A percentile compares a stretch with the other conserved stretches of the same genome.
These are phyloP conservation scores for Ogataea nitratoaversa DNA, from an alignment of 805 yeast genomes.

Conservation along the genomic window DNA sequence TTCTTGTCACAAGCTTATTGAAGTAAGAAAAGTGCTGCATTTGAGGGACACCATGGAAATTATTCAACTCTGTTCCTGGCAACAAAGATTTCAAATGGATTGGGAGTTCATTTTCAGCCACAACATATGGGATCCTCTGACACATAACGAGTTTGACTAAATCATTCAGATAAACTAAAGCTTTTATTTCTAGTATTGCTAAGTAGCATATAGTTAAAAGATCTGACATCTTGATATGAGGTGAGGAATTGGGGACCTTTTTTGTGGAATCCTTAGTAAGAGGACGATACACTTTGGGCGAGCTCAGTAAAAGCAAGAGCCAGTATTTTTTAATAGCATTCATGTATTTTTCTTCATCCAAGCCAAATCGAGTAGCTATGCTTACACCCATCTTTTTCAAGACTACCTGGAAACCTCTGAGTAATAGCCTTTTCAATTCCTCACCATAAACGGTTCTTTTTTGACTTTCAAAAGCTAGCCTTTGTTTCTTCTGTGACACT, in stretches of 20 bases:
- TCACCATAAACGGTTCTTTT: slow-evolving; percentile 20
- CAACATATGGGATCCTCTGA: slow-evolving; percentile 43
- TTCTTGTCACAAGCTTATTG: background rate
- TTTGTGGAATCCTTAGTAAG: no score
- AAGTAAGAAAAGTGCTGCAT: slow-evolving; percentile 10
- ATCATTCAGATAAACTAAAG: slow-evolving; percentile 51
- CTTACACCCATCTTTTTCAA: slow-evolving; percentile 44
- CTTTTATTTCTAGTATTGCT: slow-evolving; percentile 42
- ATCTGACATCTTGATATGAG: slow-evolving; percentile 8
- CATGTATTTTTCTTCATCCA: slow-evolving; percentile 10
- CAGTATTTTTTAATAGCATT: slow-evolving; percentile 32
- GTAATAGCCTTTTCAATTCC: slow-evolving; percentile 15
- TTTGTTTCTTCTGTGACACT: slow-evolving; percentile 7
- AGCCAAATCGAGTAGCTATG: slow-evolving; percentile 31
- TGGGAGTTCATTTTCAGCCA: slow-evolving; percentile 20
- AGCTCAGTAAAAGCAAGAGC: slow-evolving; percentile 13
- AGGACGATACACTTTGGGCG: no score
- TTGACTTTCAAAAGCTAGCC: slow-evolving; percentile 1
- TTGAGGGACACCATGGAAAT: slow-evolving; percentile 11
- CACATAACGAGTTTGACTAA: slow-evolving; percentile 37
- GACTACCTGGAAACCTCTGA: slow-evolving; percentile 30
- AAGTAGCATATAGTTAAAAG: slow-evolving; percentile 43
- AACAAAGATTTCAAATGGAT: slow-evolving; percentile 14
- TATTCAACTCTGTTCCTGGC: slow-evolving; percentile 11
- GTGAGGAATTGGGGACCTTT: background rate